These are phyloP conservation scores for Chlamydomonas asymmetrica DNA, from an alignment of 139 green algal species.

Conservation along the genomic window DNA sequence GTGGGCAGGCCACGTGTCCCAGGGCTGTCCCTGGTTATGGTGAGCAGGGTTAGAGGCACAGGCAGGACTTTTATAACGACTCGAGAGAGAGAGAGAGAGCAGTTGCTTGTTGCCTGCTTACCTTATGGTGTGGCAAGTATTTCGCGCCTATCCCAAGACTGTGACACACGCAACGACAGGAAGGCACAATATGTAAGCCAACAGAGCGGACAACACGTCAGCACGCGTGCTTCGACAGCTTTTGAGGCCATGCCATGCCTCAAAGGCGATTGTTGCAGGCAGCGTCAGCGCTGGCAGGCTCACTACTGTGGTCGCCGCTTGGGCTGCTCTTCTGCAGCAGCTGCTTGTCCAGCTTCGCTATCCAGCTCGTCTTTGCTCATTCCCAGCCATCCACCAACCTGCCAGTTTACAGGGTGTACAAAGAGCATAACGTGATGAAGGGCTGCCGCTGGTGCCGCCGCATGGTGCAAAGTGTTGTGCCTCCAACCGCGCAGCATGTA, in stretches of 20 bases:
- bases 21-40: background rate
- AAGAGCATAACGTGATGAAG: background rate
- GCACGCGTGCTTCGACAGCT: background rate
- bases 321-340: background rate
- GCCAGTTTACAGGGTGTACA: background rate
- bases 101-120: background rate
- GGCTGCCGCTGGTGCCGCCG: background rate
- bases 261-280: background rate
- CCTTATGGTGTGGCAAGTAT: slow-evolving; percentile 47
- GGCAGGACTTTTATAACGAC: background rate
- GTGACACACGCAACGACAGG: background rate
- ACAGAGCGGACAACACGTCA: background rate
- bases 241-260: background rate
- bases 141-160: slow-evolving; percentile 43
- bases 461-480: background rate
- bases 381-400: slow-evolving; percentile 27
- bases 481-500: background rate
- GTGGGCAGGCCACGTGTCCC: background rate
- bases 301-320: background rate
- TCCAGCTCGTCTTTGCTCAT: slow-evolving; percentile 25
- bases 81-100: background rate
- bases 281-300: background rate
- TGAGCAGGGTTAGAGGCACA: background rate
- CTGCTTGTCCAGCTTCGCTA: slow-evolving; percentile 9
- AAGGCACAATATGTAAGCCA: background rate